Base-by-base conservation (phyloP, 805 yeast species). In the Spathaspora gorwiae region DNA sequence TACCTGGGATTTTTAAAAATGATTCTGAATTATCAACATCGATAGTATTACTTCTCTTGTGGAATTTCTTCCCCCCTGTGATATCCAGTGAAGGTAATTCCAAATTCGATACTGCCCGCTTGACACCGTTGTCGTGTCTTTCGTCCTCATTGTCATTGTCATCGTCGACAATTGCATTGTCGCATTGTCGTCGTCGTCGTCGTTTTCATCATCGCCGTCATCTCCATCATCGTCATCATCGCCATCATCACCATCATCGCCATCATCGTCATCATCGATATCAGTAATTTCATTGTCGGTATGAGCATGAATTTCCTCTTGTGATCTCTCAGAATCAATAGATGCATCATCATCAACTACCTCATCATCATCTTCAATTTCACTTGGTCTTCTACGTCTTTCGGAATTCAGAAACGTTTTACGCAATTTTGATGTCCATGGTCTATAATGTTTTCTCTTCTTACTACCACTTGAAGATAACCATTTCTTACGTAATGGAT, bases 11-110 rank as follows among this genome's bases (percentile, higher is more conserved):
- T 11, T 9, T 10, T 12, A 9, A 13, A 35, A 12, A 9, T 26
- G 44, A 13, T 19, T 8, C 46, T 49, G 15, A 55, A 9, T 37
- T 14, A 15, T n/a, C 26, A 7, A 65, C 62, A 44, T 78, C 83
- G 38, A 76, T 54, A 0, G 83, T 78, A 48, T 71, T 74, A 10
- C 81, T 69, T 49, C 81, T 62, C 47, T 74, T 72, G 29, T 56
- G 53, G 34, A 64, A 65, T 47, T 66, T 75, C 41, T 49, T 48
- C 6, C 68, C 70, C 31, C 62, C 65, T 14, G 66, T 62, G 31
- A 60, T 61, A 47, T 72, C 70, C 2, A 60, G 39, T 24, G 72
- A 60, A 19, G 69, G 67, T 14, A 64, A 36, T 40, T 60, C 66
- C 9, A 70, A 47, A 43, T 70, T 54, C 0, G 78, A 66, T 32